Evolutionary conservation across 2,329 filamentous ascomycete genomes (phyloP).

Genomic region (Alternaria dauci): DNA sequence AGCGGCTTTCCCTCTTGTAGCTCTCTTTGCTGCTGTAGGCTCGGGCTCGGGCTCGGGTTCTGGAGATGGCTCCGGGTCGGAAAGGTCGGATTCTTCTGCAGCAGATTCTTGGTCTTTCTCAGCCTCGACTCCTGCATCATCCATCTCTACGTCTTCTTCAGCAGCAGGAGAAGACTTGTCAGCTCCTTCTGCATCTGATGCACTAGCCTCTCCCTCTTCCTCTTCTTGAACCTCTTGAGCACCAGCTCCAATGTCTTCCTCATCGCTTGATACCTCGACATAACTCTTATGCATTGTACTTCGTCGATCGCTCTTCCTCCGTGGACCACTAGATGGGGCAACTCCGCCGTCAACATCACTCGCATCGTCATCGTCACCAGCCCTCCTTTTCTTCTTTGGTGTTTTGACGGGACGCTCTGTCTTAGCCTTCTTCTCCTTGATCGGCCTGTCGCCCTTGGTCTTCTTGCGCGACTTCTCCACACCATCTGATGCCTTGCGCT

Average conservation of each 20-base stretch:
- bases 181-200: slow-evolving; percentile 24
- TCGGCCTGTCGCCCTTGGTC: slow-evolving; percentile 38
- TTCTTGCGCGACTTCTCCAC: slow-evolving; percentile 47
- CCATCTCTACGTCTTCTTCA: slow-evolving; percentile 44
- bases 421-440: slow-evolving; percentile 45
- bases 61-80: slow-evolving; percentile 24
- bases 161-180: slow-evolving; percentile 24
- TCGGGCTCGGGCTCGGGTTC: slow-evolving; percentile 28
- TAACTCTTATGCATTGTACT: slow-evolving; percentile 55
- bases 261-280: slow-evolving; percentile 54
- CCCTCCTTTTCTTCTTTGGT: slow-evolving; percentile 47
- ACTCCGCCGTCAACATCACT: slow-evolving; percentile 36
- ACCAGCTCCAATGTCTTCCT: slow-evolving; percentile 49
- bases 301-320: slow-evolving; percentile 54
- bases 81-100: slow-evolving; percentile 24
- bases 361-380: slow-evolving; percentile 45
- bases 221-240: slow-evolving; percentile 35
- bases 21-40: slow-evolving; percentile 26
- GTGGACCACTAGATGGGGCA: slow-evolving; percentile 51
- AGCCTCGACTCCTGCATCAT: slow-evolving; percentile 22
- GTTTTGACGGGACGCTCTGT: slow-evolving; percentile 46
- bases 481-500: slow-evolving; percentile 47
- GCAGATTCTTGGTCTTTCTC: slow-evolving; percentile 18
- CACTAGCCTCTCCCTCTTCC: slow-evolving; percentile 26
- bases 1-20: slow-evolving; percentile 22